phyloP scores from a whole-genome alignment of 2,329 filamentous ascomycete genomes.

The Cladophialophora psammophila region DNA sequence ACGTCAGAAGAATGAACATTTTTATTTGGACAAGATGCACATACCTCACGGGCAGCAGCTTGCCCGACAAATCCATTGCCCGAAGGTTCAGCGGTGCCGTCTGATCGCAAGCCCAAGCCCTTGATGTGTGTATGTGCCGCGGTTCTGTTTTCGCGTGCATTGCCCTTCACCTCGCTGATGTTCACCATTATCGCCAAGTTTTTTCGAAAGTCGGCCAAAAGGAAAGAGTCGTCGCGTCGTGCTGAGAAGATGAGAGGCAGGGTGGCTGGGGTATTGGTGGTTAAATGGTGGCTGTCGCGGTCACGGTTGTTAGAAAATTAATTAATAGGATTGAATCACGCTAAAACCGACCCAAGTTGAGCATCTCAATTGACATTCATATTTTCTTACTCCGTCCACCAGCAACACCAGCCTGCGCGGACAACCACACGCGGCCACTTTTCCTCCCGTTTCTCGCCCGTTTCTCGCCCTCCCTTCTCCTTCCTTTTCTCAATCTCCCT shows the following conservation, averaged over 20 bases:
- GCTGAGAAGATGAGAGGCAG: constrained; percentile 18
- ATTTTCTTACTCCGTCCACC: constrained; percentile 2
- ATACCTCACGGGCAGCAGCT: constrained; percentile 82
- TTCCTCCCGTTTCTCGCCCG: background rate
- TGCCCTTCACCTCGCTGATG: constrained; percentile 93
- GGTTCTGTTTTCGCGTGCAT: constrained; percentile 92
- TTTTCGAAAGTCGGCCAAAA: background rate
- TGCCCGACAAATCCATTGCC: constrained; percentile 90
- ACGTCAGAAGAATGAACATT: constrained; percentile 13
- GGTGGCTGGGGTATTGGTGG: background rate
- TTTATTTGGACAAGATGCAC: constrained; percentile 35
- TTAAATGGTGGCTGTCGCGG: background rate
- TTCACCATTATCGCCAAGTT: constrained; percentile 70
- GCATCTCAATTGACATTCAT: background rate
- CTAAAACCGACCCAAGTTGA: background rate
- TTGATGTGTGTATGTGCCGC: constrained; percentile 98
- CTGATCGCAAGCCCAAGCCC: constrained; percentile 82
- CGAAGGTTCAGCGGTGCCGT: constrained; percentile 84
- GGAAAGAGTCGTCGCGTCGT: constrained; percentile 13
- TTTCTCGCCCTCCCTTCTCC: background rate
- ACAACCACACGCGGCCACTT: background rate
- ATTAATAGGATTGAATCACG: background rate
- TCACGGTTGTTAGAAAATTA: background rate
- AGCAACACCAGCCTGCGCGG: background rate
- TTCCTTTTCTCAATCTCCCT: background rate